These are phyloP conservation scores for Musa itinerans DNA, from an alignment of 176 grass and related monocot species.

Conservation along the genomic window DNA sequence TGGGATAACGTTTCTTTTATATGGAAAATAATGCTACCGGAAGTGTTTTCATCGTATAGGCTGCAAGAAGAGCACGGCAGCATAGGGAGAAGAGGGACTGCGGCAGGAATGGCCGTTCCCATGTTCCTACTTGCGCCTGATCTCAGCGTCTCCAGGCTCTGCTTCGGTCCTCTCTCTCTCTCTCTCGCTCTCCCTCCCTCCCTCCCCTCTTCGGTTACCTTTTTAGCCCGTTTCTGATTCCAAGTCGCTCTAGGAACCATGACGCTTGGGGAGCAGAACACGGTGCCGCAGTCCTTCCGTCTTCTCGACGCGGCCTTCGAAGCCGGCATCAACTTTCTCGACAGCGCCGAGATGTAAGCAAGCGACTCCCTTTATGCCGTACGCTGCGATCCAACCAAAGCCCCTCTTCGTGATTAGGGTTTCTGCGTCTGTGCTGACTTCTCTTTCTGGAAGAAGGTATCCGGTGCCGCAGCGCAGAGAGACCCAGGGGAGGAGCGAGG, in stretches of 20 bases:
- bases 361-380: neutral
- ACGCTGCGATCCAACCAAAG: neutral
- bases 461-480: constrained; percentile 60
- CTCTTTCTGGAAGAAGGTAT: constrained; percentile 33
- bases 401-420: neutral
- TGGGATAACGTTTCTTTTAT: too few relatives aligned
- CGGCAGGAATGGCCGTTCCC: constrained; percentile 33
- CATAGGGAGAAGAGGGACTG: neutral
- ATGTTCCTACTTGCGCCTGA: constrained; percentile 58
- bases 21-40: too few relatives aligned
- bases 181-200: neutral
- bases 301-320: constrained; percentile 60
- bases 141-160: constrained; percentile 66
- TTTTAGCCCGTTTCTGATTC: neutral
- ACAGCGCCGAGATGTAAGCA: constrained; percentile 67
- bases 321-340: constrained; percentile 80
- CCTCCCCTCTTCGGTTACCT: neutral
- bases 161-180: constrained; percentile 39
- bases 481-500: constrained; percentile 74
- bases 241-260: constrained; percentile 44
- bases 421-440: neutral
- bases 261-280: constrained; percentile 85
- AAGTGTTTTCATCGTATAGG: too few relatives aligned
- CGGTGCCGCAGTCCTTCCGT: constrained; percentile 40
- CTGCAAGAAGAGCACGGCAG: neutral